Percentiles rank a stretch among this genome's conserved stretches.
Evolutionary conservation across 495 filamentous ascomycete genomes (phyloP).

Genomic region (Penicillium daleae): DNA sequence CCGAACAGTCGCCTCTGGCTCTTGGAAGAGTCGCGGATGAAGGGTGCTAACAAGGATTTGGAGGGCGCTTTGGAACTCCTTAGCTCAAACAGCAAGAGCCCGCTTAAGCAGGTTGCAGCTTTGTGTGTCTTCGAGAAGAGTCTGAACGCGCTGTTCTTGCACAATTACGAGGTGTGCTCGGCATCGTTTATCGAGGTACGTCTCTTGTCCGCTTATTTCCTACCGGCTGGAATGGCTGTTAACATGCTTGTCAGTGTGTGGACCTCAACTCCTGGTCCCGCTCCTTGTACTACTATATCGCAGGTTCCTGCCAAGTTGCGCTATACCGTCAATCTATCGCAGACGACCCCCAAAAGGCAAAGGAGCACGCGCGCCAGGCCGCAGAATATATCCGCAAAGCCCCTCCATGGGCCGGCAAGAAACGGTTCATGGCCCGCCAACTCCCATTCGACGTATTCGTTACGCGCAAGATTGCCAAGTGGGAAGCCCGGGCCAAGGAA

Average conservation of each 20-base stretch:
- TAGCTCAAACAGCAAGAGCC: conserved; percentile 57
- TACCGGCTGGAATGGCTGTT: neutral
- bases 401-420: conserved; percentile 77
- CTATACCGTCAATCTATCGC: conserved; percentile 65
- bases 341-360: conserved; percentile 53
- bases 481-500: conserved; percentile 77
- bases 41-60: conserved; percentile 67
- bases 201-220: neutral
- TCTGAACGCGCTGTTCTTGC: conserved; percentile 76
- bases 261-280: conserved; percentile 92
- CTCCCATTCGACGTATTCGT: conserved; percentile 92
- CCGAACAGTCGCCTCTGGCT: conserved; percentile 86
- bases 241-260: conserved; percentile 56
- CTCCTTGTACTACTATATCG: conserved; percentile 87
- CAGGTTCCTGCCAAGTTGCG: conserved; percentile 75
- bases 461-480: conserved; percentile 82
- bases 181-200: conserved; percentile 69
- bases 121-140: conserved; percentile 84
- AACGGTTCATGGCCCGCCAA: conserved; percentile 85
- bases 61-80: conserved; percentile 70
- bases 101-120: conserved; percentile 83
- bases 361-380: conserved; percentile 63
- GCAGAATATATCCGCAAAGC: conserved; percentile 71
- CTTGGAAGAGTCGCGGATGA: conserved; percentile 85
- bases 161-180: conserved; percentile 71